phyloP scores from a whole-genome alignment of 116 monocot species.

The Phalaenopsis hybrid region DNA sequence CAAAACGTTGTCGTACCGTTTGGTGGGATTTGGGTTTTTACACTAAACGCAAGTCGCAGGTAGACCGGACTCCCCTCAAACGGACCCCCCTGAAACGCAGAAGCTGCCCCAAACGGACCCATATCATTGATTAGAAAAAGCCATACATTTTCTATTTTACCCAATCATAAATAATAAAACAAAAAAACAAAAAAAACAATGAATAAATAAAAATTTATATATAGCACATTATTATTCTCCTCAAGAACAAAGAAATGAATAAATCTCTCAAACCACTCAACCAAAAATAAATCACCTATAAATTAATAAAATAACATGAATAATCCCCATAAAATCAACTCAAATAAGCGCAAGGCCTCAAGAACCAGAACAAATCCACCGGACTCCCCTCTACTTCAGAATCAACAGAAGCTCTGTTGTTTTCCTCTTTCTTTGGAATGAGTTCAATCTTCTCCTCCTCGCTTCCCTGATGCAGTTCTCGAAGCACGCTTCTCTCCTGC shows the following conservation, averaged over 20 bases:
- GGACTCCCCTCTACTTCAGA: slow-evolving; percentile 33
- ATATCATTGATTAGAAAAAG: too few species aligned
- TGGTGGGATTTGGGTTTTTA: too few species aligned
- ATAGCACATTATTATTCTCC: neutral
- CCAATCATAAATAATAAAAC: too few species aligned
- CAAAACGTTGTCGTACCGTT: too few species aligned
- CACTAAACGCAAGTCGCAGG: too few species aligned
- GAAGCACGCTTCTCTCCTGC: slow-evolving; percentile 45
- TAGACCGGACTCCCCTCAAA: too few species aligned
- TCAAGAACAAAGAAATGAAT: neutral
- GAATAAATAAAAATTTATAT: neutral
- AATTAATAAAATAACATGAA: neutral
- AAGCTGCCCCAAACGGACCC: too few species aligned
- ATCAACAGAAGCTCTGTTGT: slow-evolving; percentile 14
- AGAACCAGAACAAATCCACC: slow-evolving; percentile 72
- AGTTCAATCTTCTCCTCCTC: slow-evolving; percentile 23
- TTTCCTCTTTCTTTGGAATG: slow-evolving; percentile 23
- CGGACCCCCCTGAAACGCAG: too few species aligned
- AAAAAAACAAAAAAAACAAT: too few species aligned
- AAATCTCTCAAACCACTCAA: neutral
- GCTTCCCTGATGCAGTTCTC: slow-evolving; percentile 34
- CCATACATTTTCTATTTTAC: too few species aligned
- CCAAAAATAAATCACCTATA: neutral
- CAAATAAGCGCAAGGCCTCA: slow-evolving; percentile 74
- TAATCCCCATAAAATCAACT: slow-evolving; percentile 15